Conservation (phyloP, 2,329 filamentous ascomycete species). For the Colletotrichum karsti region DNA sequence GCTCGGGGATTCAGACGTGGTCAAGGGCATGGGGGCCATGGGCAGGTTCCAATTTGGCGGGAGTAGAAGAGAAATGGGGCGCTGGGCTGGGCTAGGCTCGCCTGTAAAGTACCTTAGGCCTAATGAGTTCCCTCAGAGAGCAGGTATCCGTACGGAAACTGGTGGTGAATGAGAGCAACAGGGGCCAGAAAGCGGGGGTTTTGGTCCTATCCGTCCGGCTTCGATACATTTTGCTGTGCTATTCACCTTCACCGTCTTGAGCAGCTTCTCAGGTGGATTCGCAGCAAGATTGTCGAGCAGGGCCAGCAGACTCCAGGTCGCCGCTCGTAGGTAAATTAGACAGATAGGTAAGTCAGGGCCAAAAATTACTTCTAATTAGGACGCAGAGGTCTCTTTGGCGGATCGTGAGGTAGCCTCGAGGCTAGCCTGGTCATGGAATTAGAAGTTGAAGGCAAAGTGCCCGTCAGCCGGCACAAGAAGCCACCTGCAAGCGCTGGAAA, state of each 20-base stretch:
- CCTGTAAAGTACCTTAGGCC: background rate
- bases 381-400: constrained; percentile 11
- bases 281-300: no score
- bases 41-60: constrained; percentile 27
- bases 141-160: background rate
- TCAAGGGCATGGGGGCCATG: constrained; percentile 16
- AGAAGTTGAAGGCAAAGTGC: constrained; percentile 12
- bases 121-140: background rate
- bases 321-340: background rate
- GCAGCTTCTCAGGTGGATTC: no score
- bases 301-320: background rate
- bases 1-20: constrained; percentile 14
- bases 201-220: background rate
- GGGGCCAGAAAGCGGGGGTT: background rate
- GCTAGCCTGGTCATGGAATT: background rate
- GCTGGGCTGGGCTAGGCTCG: constrained; percentile 25
- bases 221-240: background rate
- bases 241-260: background rate
- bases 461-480: background rate
- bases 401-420: background rate
- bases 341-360: background rate
- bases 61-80: constrained; percentile 22
- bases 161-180: background rate
- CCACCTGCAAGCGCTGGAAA: background rate
- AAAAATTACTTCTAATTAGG: constrained; percentile 13